Evolutionary conservation across 768 basidiomycete species (phyloP), one percentile per base, ranked within the genome.

Genomic region (Suillus tomentosus): DNA sequence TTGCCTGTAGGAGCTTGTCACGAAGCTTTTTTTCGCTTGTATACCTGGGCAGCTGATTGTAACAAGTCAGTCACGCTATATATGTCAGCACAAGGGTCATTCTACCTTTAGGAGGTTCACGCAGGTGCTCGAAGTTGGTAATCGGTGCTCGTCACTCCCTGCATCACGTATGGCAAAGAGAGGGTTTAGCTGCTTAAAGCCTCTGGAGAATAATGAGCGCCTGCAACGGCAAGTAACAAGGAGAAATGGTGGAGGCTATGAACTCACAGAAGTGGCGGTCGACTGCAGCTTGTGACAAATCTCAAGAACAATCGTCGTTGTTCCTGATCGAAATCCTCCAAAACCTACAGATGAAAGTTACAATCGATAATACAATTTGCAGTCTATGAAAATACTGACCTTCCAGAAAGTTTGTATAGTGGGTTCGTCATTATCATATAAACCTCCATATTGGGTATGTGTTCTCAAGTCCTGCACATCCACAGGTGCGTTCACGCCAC

Each of bases 231-330:
- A 37, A 61, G 19, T 24, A 55, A 43, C 55, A 34, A 54, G 37
- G n/a, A 40, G 39, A 22, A 27, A 15, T 34, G 17, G 24, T 31
- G 17, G n/a, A 51, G n/a, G 7, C 2, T 22, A 34, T 17, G 24
- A 36, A 79, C 90, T 68, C 68, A 93, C 88, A 96, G 80, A 34
- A 98, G 78, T 0, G 95, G 96, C 0, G 96, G 94, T 17, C 94
- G 83, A 69, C 92, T 90, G 69, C 94, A 95, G 67, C 92, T 94
- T 19, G 97, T 98, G 22, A 95, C 96, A 69, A 99, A 99, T 15
- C 93, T 84, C 63, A 99, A 76, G 62, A 99, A 79, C 2, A 86
- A 82, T 53, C 88, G 81, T 15, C 90, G 84, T 68, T 99, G 89
- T 54, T 92, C 89, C 64, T 94, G 89, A 63, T 87, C 84, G 72